A percentile compares a stretch with the other conserved stretches of the same genome.
phyloP scores from a whole-genome alignment of 768 basidiomycete genomes.

The Collybia mongolica region DNA sequence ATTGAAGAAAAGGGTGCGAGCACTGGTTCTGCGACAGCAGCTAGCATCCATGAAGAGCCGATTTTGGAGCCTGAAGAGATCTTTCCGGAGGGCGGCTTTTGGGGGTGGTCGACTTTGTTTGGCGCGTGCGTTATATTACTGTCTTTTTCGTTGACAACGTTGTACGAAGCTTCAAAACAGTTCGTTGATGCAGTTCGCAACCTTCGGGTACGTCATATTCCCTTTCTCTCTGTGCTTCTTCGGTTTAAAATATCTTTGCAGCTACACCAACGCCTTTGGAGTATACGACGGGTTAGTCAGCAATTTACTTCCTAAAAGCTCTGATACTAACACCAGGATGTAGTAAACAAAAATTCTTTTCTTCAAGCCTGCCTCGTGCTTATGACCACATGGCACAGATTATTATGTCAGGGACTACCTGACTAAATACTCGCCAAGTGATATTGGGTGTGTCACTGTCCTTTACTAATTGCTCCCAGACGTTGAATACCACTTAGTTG shows the following conservation, averaged over 20 bases:
- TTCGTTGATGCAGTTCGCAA: constrained; percentile 13
- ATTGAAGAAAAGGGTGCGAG: background rate
- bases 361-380: background rate
- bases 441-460: constrained; percentile 13
- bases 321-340: background rate
- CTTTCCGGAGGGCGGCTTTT: background rate
- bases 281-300: constrained; percentile 17
- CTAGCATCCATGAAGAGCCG: too few relatives aligned
- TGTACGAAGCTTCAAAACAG: background rate
- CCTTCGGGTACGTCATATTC: constrained; percentile 14
- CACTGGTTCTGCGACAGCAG: too few relatives aligned
- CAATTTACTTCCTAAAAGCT: background rate
- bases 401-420: constrained; percentile 21
- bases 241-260: background rate
- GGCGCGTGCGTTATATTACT: background rate
- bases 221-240: background rate
- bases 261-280: constrained; percentile 16
- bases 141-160: background rate
- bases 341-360: background rate
- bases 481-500: constrained; percentile 22
- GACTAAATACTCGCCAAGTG: constrained; percentile 14
- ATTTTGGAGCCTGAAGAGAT: too few relatives aligned
- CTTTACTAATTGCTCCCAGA: background rate
- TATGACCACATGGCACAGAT: background rate
- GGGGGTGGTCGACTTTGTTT: background rate